Percentiles rank a stretch among this genome's conserved stretches.
phyloP scores from a whole-genome alignment of 306 rosid species.

The Rosa persica region DNA sequence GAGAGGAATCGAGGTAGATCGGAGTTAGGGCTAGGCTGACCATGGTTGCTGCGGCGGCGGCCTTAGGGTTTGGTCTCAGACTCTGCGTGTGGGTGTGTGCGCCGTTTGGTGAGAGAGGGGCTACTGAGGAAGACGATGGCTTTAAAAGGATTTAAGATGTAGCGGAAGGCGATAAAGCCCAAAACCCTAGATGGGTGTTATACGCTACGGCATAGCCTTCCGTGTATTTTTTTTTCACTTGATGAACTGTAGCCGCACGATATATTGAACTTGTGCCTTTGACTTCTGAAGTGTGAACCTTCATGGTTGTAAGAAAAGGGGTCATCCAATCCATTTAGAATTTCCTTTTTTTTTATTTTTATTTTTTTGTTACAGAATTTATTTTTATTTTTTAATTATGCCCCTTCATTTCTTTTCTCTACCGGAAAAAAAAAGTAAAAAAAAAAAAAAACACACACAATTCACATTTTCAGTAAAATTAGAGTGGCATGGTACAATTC shows the following conservation, averaged over 20 bases:
- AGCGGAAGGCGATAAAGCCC: neutral
- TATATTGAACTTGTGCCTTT: neutral
- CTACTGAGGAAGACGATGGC: neutral
- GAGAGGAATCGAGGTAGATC: neutral
- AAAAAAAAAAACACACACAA: no score
- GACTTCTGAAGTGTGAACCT: no score
- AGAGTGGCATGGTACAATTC: no score
- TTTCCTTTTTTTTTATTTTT: neutral
- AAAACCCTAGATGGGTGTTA: conserved; percentile 42
- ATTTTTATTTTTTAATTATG: no score
- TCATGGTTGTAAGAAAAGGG: no score
- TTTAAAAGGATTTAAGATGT: conserved; percentile 8
- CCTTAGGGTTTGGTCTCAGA: conserved; percentile 11
- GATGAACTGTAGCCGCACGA: neutral
- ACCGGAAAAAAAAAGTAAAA: no score
- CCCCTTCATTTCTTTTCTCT: no score
- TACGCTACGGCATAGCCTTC: neutral
- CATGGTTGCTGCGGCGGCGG: conserved; percentile 25
- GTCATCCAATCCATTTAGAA: no score
- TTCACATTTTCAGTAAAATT: no score
- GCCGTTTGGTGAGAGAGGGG: conserved; percentile 24
- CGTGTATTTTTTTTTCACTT: neutral
- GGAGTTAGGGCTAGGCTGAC: conserved; percentile 23
- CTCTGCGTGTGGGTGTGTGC: neutral
- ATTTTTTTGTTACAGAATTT: neutral